Conservation (phyloP, 495 filamentous ascomycete species). For the Amniculicola lignicola region DNA sequence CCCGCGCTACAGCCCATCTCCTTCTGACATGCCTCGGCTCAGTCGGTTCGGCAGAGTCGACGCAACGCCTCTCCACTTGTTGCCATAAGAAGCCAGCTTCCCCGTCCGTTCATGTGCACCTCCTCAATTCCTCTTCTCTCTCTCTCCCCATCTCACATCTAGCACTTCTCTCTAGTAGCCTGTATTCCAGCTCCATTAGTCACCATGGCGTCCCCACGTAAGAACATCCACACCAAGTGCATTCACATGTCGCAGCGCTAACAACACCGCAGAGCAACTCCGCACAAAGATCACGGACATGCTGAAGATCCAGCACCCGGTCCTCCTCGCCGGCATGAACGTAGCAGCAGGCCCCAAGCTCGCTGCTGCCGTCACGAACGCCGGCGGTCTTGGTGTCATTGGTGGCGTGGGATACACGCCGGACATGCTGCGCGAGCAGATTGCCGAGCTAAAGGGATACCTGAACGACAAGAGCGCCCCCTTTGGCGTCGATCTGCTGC, state of each 20-base stretch:
- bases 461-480: constrained; percentile 94
- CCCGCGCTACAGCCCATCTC: no score
- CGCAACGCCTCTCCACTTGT: no score
- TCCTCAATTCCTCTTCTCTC: no score
- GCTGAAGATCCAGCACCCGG: constrained; percentile 93
- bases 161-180: no score
- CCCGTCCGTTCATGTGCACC: no score
- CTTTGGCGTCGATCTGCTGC: constrained; percentile 91
- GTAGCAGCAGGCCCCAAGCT: constrained; percentile 96
- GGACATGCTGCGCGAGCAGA: constrained; percentile 93
- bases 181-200: no score
- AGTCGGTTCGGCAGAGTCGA: no score
- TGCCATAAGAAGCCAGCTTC: no score
- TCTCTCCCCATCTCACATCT: no score
- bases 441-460: constrained; percentile 88
- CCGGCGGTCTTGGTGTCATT: constrained; percentile 92
- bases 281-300: constrained; percentile 89
- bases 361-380: constrained; percentile 95
- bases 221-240: neutral
- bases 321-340: constrained; percentile 98
- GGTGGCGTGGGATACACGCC: constrained; percentile 96
- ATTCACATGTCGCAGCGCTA: constrained; percentile 27
- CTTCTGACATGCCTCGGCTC: no score
- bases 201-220: constrained; percentile 36
- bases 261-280: constrained; percentile 63